A percentile compares a stretch with the other conserved stretches of the same genome.
phyloP scores from a whole-genome alignment of 495 filamentous ascomycete genomes.

The Copromyces sp. region DNA sequence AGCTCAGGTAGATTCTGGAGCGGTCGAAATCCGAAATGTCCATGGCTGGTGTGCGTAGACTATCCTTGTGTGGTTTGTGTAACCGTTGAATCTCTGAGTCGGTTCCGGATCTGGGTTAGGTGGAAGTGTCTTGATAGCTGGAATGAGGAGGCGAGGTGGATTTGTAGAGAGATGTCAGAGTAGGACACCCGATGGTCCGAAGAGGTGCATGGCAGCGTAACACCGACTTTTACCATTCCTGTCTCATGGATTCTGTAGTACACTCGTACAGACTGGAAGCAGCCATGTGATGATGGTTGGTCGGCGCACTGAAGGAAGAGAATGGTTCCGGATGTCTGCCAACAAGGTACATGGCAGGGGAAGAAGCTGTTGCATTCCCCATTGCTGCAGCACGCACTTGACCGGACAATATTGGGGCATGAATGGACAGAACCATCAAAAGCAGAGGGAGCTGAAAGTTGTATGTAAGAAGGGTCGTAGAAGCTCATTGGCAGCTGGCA shows the following conservation, averaged over 20 bases:
- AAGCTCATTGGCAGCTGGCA: no score
- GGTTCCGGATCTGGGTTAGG: neutral
- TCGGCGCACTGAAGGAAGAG: no score
- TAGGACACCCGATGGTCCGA: neutral
- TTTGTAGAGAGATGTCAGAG: neutral
- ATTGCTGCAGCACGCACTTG: no score
- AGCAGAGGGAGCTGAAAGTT: no score
- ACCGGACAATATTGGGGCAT: no score
- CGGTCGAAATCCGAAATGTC: neutral
- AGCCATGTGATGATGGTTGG: neutral
- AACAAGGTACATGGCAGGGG: no score
- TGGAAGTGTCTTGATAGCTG: neutral
- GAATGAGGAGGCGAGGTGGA: neutral
- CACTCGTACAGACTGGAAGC: neutral
- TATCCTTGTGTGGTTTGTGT: neutral
- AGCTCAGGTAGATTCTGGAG: slow-evolving; percentile 4
- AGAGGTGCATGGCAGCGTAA: neutral
- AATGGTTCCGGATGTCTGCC: no score
- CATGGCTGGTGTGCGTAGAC: neutral
- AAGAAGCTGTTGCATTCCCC: no score
- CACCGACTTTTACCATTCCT: neutral
- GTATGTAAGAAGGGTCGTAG: no score
- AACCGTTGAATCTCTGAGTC: neutral
- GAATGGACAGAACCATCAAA: no score
- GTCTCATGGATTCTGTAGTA: neutral